Evolutionary conservation across 2,329 filamentous ascomycete genomes (phyloP).

Genomic region (Penicillium sp.): DNA sequence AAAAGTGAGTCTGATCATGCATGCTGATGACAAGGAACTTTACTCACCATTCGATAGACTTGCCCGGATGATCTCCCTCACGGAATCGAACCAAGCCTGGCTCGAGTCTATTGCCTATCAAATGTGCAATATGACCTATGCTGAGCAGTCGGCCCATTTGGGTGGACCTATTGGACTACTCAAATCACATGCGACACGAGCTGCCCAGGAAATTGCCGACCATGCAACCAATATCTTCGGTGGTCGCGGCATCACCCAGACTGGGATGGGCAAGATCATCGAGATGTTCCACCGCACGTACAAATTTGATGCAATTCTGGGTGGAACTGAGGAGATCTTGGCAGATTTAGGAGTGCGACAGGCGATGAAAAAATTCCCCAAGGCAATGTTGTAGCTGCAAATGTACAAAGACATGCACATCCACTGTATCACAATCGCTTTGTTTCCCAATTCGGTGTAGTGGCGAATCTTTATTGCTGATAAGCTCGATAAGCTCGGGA

Average conservation of each 20-base stretch:
- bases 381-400: conserved; percentile 62
- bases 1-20: conserved; percentile 54
- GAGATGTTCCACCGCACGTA: conserved; percentile 81
- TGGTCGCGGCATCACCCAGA: conserved; percentile 70
- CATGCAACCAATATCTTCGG: conserved; percentile 82
- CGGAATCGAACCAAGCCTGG: conserved; percentile 80
- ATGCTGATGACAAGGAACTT: background rate
- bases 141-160: conserved; percentile 65
- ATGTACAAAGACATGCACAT: background rate
- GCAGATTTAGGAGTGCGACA: conserved; percentile 76
- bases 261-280: conserved; percentile 74
- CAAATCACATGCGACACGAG: conserved; percentile 70
- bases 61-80: conserved; percentile 77
- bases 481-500: too few relatives aligned
- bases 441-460: too few relatives aligned
- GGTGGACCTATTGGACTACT: conserved; percentile 76
- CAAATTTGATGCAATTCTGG: conserved; percentile 73
- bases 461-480: too few relatives aligned
- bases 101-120: conserved; percentile 79
- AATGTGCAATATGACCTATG: conserved; percentile 79
- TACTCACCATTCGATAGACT: conserved; percentile 45
- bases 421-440: too few relatives aligned
- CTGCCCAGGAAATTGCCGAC: conserved; percentile 76
- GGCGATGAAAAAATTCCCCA: conserved; percentile 77
- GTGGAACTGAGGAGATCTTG: conserved; percentile 76